A percentile compares a stretch with the other conserved stretches of the same genome.
Evolutionary conservation across 2,329 filamentous ascomycete genomes (phyloP).

Genomic region (Macrophomina tecta): DNA sequence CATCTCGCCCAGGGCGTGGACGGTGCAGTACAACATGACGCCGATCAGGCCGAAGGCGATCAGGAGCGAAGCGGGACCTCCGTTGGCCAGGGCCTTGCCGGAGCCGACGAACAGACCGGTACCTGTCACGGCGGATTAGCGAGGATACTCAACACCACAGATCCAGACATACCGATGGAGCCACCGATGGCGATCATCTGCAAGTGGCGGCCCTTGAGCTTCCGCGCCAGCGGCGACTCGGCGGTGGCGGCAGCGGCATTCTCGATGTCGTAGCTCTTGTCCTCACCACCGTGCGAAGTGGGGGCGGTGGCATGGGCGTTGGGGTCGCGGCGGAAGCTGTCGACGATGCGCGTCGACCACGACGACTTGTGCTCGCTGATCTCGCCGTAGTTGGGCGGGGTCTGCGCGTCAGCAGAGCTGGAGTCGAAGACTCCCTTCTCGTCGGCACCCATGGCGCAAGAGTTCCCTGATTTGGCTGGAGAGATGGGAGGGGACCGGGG

Average conservation of each 20-base stretch:
- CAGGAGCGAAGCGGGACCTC: conserved; percentile 45
- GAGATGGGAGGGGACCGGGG: not conserved
- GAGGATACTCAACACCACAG: not conserved
- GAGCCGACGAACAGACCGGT: conserved; percentile 84
- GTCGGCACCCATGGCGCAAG: conserved; percentile 6
- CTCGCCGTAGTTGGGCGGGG: conserved; percentile 40
- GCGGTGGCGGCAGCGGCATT: conserved; percentile 27
- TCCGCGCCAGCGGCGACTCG: conserved; percentile 74
- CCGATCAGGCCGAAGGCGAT: conserved; percentile 67
- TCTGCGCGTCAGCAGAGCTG: conserved; percentile 25
- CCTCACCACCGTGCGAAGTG: conserved; percentile 57
- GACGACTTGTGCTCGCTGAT: conserved; percentile 41
- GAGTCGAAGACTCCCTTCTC: conserved; percentile 29
- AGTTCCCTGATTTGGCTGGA: not conserved
- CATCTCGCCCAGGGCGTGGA: conserved; percentile 90
- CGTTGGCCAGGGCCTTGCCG: conserved; percentile 47
- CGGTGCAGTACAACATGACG: conserved; percentile 87
- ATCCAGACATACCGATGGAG: conserved; percentile 63
- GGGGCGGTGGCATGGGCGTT: conserved; percentile 54
- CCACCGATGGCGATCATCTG: conserved; percentile 99
- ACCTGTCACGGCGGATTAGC: conserved; percentile 7
- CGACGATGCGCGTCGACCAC: conserved; percentile 50
- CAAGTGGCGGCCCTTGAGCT: conserved; percentile 66
- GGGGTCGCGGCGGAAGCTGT: conserved; percentile 48
- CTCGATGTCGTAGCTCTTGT: conserved; percentile 50